Conservation (phyloP, 2,329 filamentous ascomycete genomes). For the Ceratocystis smalleyi region DNA sequence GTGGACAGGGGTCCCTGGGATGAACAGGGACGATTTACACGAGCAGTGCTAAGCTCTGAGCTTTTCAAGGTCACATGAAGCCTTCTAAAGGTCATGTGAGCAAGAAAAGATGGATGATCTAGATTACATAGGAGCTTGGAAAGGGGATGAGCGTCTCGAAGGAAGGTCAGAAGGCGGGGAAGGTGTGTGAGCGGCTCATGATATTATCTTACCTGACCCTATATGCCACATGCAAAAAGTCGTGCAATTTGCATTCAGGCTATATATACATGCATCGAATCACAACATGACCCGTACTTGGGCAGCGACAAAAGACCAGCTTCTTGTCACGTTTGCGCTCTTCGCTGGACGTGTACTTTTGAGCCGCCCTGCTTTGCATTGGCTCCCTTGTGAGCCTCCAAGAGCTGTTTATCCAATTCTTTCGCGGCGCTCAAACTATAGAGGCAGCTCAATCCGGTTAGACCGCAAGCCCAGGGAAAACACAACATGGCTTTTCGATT, state of each 20-base stretch:
- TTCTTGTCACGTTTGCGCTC: neutral
- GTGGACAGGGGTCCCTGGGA: slow-evolving; percentile 4
- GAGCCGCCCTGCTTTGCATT: neutral
- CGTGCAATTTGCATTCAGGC: neutral
- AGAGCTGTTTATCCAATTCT: neutral
- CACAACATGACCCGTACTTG: neutral
- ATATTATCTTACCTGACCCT: neutral
- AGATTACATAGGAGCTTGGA: neutral
- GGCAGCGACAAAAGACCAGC: neutral
- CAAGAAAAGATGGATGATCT: neutral
- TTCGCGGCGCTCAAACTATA: no score
- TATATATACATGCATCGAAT: neutral
- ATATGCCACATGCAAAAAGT: neutral
- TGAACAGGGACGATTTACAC: slow-evolving; percentile 2
- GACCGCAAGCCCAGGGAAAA: neutral
- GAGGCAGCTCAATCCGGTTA: neutral
- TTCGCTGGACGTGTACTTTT: neutral
- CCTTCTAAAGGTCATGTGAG: slow-evolving; percentile 5
- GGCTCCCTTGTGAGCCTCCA: neutral
- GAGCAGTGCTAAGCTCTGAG: neutral
- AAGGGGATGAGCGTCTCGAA: neutral
- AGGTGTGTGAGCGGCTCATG: neutral
- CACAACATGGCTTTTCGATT: neutral
- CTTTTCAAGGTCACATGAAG: slow-evolving; percentile 8
- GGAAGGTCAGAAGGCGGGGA: neutral